phyloP scores from a whole-genome alignment of 139 green algal genomes.

The Diplosphaera chodatii region DNA sequence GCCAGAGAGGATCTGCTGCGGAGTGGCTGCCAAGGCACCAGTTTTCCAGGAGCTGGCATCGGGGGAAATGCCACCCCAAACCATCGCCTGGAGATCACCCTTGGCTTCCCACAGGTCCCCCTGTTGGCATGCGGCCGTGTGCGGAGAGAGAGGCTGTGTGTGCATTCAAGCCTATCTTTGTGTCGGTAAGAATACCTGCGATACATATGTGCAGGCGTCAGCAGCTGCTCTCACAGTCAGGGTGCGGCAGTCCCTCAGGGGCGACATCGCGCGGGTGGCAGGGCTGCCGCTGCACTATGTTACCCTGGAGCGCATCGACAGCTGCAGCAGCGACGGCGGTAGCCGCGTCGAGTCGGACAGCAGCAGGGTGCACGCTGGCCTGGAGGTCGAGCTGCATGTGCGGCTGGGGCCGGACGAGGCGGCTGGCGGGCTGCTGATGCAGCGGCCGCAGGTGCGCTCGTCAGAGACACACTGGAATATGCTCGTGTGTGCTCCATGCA shows the following conservation, averaged over 20 bases:
- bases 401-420: slow-evolving; percentile 4
- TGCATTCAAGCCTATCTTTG: too few relatives aligned
- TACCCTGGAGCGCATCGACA: slow-evolving; percentile 10
- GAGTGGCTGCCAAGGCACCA: too few relatives aligned
- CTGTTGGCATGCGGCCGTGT: too few relatives aligned
- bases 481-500: too few relatives aligned
- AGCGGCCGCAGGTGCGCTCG: not conserved
- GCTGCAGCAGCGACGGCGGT: not conserved
- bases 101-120: slow-evolving; percentile 21
- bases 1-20: not conserved
- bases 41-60: too few relatives aligned
- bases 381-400: slow-evolving; percentile 6
- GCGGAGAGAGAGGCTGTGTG: too few relatives aligned
- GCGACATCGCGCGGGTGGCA: slow-evolving; percentile 3
- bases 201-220: too few relatives aligned
- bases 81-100: slow-evolving; percentile 2
- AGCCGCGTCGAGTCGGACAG: too few relatives aligned
- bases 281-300: not conserved
- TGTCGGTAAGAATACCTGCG: too few relatives aligned
- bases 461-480: too few relatives aligned
- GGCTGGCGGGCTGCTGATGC: not conserved
- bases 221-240: not conserved
- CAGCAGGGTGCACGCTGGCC: not conserved
- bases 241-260: slow-evolving; percentile 14
- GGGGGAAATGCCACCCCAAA: too few relatives aligned